Conservation (phyloP, 2,329 filamentous ascomycete species). For the Rachicladosporium sp. region DNA sequence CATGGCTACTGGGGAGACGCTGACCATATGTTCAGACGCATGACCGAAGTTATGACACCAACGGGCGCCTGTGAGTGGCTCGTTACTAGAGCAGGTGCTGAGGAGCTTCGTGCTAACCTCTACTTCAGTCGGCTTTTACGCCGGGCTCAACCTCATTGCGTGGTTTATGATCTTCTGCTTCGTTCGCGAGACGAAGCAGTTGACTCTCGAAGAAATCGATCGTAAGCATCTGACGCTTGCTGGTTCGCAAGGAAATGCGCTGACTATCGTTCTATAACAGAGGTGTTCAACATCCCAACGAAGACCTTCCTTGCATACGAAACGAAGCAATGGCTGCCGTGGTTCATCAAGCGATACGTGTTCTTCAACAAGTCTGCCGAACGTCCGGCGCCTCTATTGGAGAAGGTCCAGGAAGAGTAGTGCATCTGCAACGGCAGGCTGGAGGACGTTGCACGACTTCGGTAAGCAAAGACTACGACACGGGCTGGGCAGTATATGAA, state of each 20-base stretch:
- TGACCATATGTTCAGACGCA: slow-evolving; percentile 15
- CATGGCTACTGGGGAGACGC: too few species aligned
- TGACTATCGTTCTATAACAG: too few species aligned
- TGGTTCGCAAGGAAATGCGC: too few species aligned
- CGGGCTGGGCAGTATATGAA: too few species aligned
- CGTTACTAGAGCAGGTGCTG: too few species aligned
- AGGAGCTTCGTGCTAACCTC: slow-evolving; percentile 21
- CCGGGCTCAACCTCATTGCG: slow-evolving; percentile 43
- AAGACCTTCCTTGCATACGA: slow-evolving; percentile 28
- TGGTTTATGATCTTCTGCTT: slow-evolving; percentile 38
- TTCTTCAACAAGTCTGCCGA: slow-evolving; percentile 23
- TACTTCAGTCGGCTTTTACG: slow-evolving; percentile 42
- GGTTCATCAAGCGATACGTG: slow-evolving; percentile 30
- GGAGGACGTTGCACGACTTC: too few species aligned
- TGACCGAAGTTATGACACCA: slow-evolving; percentile 36
- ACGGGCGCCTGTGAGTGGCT: slow-evolving; percentile 34
- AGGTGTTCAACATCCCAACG: slow-evolving; percentile 43
- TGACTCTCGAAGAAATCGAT: slow-evolving; percentile 37
- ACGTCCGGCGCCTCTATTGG: slow-evolving; percentile 29
- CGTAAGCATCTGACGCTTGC: not conserved
- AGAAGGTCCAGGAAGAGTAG: slow-evolving; percentile 11
- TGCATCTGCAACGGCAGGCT: too few species aligned
- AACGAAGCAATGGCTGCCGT: slow-evolving; percentile 27
- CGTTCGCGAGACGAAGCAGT: slow-evolving; percentile 36
- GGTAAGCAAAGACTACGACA: too few species aligned